Base-by-base conservation (phyloP, 768 basidiomycete genomes). In the Lyophyllum atratum region DNA sequence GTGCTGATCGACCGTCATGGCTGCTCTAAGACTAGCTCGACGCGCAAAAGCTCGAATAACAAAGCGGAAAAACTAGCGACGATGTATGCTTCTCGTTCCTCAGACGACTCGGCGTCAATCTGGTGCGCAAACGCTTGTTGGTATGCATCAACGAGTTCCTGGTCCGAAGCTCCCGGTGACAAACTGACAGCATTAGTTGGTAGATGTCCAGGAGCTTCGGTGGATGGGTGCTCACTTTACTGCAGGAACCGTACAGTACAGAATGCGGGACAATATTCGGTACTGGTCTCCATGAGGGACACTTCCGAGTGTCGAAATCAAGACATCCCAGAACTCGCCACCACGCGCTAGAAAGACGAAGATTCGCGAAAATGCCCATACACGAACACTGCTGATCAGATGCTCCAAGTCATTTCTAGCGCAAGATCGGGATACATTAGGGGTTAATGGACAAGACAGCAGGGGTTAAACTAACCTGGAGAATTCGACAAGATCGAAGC, bases 1-100 rank as follows among this genome's bases (percentile, higher is more conserved):
- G 19, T 54, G 48, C 19, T 60, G 52, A 22, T 60, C 59, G n/a
- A 49, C 33, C 50, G 50, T 56, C 29, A 56, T 37, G 25, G 55
- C 48, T 43, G 55, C 25, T 25, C 59, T 51, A 14, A 60, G 54
- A 19, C 54, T 54, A 3, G 31, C 37, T 26, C 45, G 55, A 14
- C 25, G 46, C 3, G 54, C 45, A 25, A 55, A 54, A 21, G 48
- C 48, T 39, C 45, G 54, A 24, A 59, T 52, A 46, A 52, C 50
- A 39, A 59, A 59, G 3, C 54, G 54, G 14, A 53, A 60, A 42
- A 56, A 55, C 17, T 47, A 43, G 40, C 31, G 10, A 49, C 42
- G 10, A 53, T 25, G 14, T 43, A 19, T 12, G 37, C 45, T 43
- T 60, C 46, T 15, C 26, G 14, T 9, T 48, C 47, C n/a, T 44